Base-by-base conservation (phyloP, 164 flowering plant species). In the Buxus sempervirens region DNA sequence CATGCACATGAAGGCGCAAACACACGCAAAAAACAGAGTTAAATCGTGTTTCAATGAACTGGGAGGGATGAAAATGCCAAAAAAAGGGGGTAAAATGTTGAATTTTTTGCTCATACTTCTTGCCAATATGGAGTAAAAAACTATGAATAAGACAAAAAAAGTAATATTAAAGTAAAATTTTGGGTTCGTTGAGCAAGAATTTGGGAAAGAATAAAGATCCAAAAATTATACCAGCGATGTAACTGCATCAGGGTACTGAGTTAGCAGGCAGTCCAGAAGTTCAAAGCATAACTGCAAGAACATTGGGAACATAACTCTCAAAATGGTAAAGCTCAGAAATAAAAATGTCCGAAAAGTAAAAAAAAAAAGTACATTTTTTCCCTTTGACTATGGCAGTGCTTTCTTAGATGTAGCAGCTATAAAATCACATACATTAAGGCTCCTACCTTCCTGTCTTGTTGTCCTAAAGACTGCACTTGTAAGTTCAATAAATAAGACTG, bases 231-330 rank as follows among this genome's bases (percentile, higher is more conserved):
- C 98, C 96, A 89, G 69, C 16, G 83, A 61, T 27, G 70, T 71
- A 72, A 86, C 70, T 59, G 81, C 85, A 68, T 76, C 77, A 54
- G 91, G 78, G 56, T 85, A 82, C 60, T 69, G 57, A 64, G 80
- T 83, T 41, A 92, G 65, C 20, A 95, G 83, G 80, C 91, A 86
- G 57, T 83, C 90, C 71, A 92, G 69, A 67, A 95, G 82, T 67
- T 95, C 89, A 77, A 86, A 87, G 79, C 93, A 87, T 25, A 95
- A 84, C 99, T 95, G 96, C 87, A 83, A 75, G 36, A 74, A 58
- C 28, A 71, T 28, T 55, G 36, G 21, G 71, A 53, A 32, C n/a
- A 41, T 0, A 32, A 61, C 54, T 59, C 38, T 28, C 62, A 65
- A 65, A 22, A 45, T 19, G 23, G 14, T 63, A 63, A 22, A 49